Evolutionary conservation across 2,329 filamentous ascomycete species (phyloP), one percentile per base, ranked within the genome.

Genomic region (Diplodia sapinea): DNA sequence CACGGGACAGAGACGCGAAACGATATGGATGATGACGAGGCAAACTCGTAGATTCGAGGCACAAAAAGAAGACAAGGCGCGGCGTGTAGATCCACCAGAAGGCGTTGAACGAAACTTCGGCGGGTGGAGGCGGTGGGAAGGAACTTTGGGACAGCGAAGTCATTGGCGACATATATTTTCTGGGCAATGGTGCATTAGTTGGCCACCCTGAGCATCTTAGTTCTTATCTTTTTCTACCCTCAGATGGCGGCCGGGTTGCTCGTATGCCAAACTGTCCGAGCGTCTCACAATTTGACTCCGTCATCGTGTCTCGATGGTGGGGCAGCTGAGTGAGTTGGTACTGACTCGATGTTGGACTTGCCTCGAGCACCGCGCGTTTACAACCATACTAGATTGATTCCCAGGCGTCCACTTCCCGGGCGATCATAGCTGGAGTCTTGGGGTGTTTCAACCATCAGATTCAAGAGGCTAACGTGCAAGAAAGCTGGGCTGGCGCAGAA

Each of bases 1-100:
- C 78, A 79, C 31, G 76, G 74, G 2, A 79, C 75, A 17, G 77
- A 77, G 59, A 75, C 74, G 72, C 74, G 77, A 23, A 50, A 50
- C n/a, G 52, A 57, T 23, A 20, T 38, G 15, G 65, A 67, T 38
- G 65, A 67, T n/a, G 55, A 67, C 31, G 65, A 26, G 9, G 38
- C 47, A n/a, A 52, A 67, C 57, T 51, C 54, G 43, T 66, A 38
- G 51, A 26, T 12, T 17, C 17, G 2, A 4, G 26, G 11, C 20
- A 17, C 12, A 29, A 59, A 59, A 23, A 23, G 49, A 51, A 26
- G 38, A 59, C 4, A 20, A 20, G 3, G 13, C n/a, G 13, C 11
- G 9, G 23, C 36, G 12, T 51, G 40, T 51, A 49, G 47, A 36
- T 50, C 36, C 26, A 6, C 43, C n/a, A 9, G 50, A 50, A 36